Conservation (phyloP, 2,329 filamentous ascomycete genomes). For the Penicillium sp. region DNA sequence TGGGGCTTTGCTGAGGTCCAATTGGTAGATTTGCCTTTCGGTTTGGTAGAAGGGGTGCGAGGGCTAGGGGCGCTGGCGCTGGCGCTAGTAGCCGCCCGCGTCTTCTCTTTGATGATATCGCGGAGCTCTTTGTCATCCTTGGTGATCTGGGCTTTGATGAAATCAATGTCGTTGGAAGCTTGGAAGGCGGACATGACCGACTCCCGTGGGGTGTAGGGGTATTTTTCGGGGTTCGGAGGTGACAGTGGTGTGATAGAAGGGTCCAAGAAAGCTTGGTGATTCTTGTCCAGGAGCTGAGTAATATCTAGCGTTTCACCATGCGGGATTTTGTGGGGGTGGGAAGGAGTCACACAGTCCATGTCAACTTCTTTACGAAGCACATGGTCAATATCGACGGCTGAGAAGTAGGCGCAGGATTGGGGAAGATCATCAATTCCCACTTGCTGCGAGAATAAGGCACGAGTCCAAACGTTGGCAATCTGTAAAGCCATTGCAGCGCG, state of each 20-base stretch:
- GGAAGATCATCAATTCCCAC: slow-evolving; percentile 94
- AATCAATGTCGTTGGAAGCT: slow-evolving; percentile 56
- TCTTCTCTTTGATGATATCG: slow-evolving; percentile 65
- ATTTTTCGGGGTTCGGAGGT: slow-evolving; percentile 60
- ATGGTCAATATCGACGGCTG: slow-evolving; percentile 89
- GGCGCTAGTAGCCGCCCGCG: slow-evolving; percentile 37
- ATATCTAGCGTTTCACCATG: slow-evolving; percentile 89
- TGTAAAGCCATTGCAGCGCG: slow-evolving; percentile 89
- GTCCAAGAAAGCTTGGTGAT: slow-evolving; percentile 67
- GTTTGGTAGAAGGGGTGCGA: slow-evolving; percentile 24
- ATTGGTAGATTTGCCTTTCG: slow-evolving; percentile 29
- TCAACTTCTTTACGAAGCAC: slow-evolving; percentile 97
- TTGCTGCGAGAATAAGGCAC: slow-evolving; percentile 96
- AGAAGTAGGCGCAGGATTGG: slow-evolving; percentile 93
- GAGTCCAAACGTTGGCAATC: slow-evolving; percentile 91
- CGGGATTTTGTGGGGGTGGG: slow-evolving; percentile 73
- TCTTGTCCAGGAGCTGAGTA: slow-evolving; percentile 70
- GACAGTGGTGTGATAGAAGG: slow-evolving; percentile 58
- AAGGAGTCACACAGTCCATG: slow-evolving; percentile 94
- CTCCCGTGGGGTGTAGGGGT: slow-evolving; percentile 67
- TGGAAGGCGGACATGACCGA: slow-evolving; percentile 77
- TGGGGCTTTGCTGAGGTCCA: slow-evolving; percentile 43
- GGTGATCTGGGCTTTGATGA: slow-evolving; percentile 82
- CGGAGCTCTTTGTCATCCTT: slow-evolving; percentile 70
- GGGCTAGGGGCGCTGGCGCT: slow-evolving; percentile 11